phyloP scores from a whole-genome alignment of 345 rosid genomes.

The Jatropha curcas region DNA sequence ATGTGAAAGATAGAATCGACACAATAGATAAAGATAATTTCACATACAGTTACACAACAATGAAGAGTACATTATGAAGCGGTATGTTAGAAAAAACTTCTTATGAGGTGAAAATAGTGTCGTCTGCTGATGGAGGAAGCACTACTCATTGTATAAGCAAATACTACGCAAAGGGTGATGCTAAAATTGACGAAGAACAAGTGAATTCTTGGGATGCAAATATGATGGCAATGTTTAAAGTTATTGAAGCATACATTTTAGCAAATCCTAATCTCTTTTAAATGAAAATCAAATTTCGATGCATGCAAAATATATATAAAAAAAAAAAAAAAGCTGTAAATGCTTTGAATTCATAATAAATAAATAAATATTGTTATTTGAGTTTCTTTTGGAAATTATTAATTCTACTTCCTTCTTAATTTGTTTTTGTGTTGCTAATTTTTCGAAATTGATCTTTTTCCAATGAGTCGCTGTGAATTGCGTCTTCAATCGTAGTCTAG shows the following conservation, averaged over 20 bases:
- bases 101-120: background rate
- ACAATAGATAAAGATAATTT: constrained; percentile 7
- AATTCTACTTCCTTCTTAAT: too few relatives aligned
- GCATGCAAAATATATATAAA: too few relatives aligned
- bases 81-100: background rate
- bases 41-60: background rate
- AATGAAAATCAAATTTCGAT: too few relatives aligned
- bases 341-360: too few relatives aligned
- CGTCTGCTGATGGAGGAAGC: background rate
- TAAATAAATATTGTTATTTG: too few relatives aligned
- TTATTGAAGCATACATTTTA: background rate
- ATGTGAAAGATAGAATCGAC: background rate
- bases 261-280: background rate
- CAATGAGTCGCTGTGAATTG: too few relatives aligned
- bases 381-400: too few relatives aligned
- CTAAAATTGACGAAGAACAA: background rate
- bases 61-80: background rate
- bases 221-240: background rate
- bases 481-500: too few relatives aligned
- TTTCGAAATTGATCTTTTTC: too few relatives aligned
- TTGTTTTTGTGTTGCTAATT: too few relatives aligned
- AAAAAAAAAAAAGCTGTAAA: background rate
- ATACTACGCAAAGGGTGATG: background rate
- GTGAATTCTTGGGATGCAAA: background rate
- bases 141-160: too few relatives aligned